Base-by-base conservation (phyloP, 306 rosid genomes). In the Gleditsia sinensis region DNA sequence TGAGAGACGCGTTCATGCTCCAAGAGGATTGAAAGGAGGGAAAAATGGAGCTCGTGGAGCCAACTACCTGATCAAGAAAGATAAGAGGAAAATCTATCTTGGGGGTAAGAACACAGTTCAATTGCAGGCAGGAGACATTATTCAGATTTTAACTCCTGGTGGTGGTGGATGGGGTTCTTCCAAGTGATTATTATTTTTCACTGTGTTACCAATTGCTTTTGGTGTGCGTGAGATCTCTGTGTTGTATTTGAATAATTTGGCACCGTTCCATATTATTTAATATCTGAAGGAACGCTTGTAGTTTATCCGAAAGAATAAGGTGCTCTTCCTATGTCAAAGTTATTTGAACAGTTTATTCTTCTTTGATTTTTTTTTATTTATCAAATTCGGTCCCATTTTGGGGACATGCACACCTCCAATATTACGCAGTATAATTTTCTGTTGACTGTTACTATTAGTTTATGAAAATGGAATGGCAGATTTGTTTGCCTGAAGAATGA, bases 141-240 rank as follows among this genome's bases (percentile, higher is more conserved):
- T 93, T 65, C 93, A 84, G 83, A 89, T 93, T 72, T 83, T 87
- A 67, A 93, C 95, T 67, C 98, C 98, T 40, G 98, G 97, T 55
- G 98, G 98, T 32, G 98, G 95, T 21, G 97, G 95, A 79, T 90
- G 95, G 90, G 98, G 98, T 58, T 83, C 80, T 78, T 76, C 83
- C 54, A 17, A n/a, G 54, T 48, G 23, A 48, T 48, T 48, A 6
- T 6, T 48, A 7, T 48, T n/a, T n/a, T n/a, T 48, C 7, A 7
- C 13, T 12, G 16, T 11, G 46, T 40, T 12, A 40, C 46, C 10
- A 40, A 40, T 4, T 10, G 46, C 46, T 40, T 40, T 40, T 40
- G 46, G 46, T 40, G 23, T 48, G 3, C 13, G 10, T 48, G 54
- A 48, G 54, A 48, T 48, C 24, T 42, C 12, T 42, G n/a, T 42